phyloP scores from a whole-genome alignment of 2,329 filamentous ascomycete species.

The Xylaria polymorpha region DNA sequence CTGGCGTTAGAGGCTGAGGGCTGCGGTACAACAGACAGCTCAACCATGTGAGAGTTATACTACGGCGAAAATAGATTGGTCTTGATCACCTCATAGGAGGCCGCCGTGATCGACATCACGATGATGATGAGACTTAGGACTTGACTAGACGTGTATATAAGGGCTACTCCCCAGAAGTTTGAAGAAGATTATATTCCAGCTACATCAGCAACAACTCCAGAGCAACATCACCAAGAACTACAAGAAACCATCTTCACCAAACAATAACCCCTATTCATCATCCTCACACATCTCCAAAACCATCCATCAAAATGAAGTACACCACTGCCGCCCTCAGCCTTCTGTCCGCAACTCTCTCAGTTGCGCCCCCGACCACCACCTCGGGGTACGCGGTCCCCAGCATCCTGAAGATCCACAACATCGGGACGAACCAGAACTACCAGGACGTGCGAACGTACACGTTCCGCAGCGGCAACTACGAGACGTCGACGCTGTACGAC shows the following conservation, averaged over 20 bases:
- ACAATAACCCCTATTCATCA: constrained; percentile 2
- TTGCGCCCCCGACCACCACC: constrained; percentile 42
- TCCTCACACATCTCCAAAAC: constrained; percentile 4
- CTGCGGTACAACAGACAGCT: constrained; percentile 13
- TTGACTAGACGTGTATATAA: constrained; percentile 32
- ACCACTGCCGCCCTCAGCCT: constrained; percentile 41
- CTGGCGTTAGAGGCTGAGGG: constrained; percentile 14
- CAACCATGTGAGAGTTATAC: constrained; percentile 3
- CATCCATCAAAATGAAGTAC: constrained; percentile 44
- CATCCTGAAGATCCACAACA: constrained; percentile 44
- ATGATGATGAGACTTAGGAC: constrained; percentile 18
- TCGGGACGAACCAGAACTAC: constrained; percentile 41
- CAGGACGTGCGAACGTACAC: constrained; percentile 29
- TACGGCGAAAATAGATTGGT: constrained; percentile 31
- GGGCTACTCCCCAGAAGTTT: background rate
- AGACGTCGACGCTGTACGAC: constrained; percentile 46
- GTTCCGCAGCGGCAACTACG: constrained; percentile 36
- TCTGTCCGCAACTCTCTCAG: constrained; percentile 42
- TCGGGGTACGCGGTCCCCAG: constrained; percentile 43
- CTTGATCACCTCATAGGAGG: constrained; percentile 10
- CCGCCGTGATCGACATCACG: constrained; percentile 5
- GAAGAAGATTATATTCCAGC: constrained; percentile 4
- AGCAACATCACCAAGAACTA: constrained; percentile 7
- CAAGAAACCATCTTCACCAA: background rate
- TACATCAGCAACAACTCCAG: constrained; percentile 12